Evolutionary conservation across 2,329 filamentous ascomycete genomes (phyloP).

Genomic region (Orbilia quercus): DNA sequence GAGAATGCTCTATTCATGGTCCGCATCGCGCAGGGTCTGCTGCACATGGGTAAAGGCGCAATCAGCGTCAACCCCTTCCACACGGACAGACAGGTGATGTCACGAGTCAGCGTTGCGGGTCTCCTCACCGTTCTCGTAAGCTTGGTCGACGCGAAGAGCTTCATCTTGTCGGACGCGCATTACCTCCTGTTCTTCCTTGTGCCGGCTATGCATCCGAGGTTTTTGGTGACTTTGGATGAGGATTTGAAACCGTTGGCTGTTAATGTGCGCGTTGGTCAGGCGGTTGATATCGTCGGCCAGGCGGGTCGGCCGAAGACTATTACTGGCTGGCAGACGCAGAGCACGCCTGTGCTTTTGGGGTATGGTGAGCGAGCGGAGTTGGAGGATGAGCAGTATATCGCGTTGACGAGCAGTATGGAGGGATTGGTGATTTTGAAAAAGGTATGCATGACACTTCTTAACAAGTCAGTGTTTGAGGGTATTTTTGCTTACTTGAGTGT

Average conservation of each 20-base stretch:
- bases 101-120: slow-evolving; percentile 87
- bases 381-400: slow-evolving; percentile 97
- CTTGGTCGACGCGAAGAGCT: slow-evolving; percentile 87
- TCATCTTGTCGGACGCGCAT: slow-evolving; percentile 77
- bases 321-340: slow-evolving; percentile 99
- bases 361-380: slow-evolving; percentile 95
- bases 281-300: slow-evolving; percentile 96
- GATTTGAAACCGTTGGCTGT: slow-evolving; percentile 91
- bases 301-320: slow-evolving; percentile 98
- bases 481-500: neutral
- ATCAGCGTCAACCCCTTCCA: slow-evolving; percentile 98
- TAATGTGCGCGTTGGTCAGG: slow-evolving; percentile 96
- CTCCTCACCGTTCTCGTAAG: slow-evolving; percentile 89
- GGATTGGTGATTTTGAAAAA: slow-evolving; percentile 96
- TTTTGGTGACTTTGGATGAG: slow-evolving; percentile 95
- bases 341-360: slow-evolving; percentile 94
- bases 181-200: slow-evolving; percentile 98
- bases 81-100: slow-evolving; percentile 95
- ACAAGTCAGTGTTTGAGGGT: neutral
- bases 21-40: slow-evolving; percentile 85
- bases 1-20: slow-evolving; percentile 99
- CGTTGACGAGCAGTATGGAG: slow-evolving; percentile 88
- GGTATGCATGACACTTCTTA: slow-evolving; percentile 62
- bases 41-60: slow-evolving; percentile 99
- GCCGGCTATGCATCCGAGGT: slow-evolving; percentile 94